A percentile compares a stretch with the other conserved stretches of the same genome.
These are phyloP conservation scores for Lactarius evosmus DNA, from an alignment of 768 basidiomycete genomes.

Conservation along the genomic window DNA sequence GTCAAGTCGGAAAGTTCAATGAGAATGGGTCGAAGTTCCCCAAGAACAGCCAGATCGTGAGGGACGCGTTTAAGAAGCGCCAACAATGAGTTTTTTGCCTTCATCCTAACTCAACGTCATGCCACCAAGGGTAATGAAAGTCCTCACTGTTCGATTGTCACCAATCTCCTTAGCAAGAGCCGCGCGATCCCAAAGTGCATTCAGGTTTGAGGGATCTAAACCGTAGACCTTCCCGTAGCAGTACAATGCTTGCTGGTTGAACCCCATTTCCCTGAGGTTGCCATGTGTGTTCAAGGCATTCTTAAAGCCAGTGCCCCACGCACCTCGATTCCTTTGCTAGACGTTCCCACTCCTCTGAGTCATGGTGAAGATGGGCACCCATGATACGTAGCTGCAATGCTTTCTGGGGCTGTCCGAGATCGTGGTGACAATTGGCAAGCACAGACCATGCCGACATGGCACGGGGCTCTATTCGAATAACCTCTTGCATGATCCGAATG, in stretches of 20 bases:
- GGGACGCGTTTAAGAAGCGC: slow-evolving; percentile 72
- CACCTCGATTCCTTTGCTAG: slow-evolving; percentile 75
- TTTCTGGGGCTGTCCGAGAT: slow-evolving; percentile 62
- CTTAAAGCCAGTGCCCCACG: slow-evolving; percentile 25
- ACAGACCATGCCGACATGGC: slow-evolving; percentile 84
- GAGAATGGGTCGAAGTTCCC: slow-evolving; percentile 73
- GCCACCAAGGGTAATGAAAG: background rate
- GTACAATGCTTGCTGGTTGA: slow-evolving; percentile 84
- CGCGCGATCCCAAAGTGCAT: slow-evolving; percentile 88
- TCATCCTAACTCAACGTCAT: background rate
- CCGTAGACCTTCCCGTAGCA: slow-evolving; percentile 83
- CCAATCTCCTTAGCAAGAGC: slow-evolving; percentile 73
- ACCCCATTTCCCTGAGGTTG: slow-evolving; percentile 55
- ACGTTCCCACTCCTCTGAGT: slow-evolving; percentile 84
- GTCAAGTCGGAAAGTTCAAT: slow-evolving; percentile 67
- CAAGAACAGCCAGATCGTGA: slow-evolving; percentile 74
- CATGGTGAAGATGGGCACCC: slow-evolving; percentile 82
- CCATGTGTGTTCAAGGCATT: background rate
- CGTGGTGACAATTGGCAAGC: slow-evolving; percentile 78
- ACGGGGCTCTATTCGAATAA: slow-evolving; percentile 90
- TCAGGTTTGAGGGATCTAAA: slow-evolving; percentile 76
- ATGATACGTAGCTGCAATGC: slow-evolving; percentile 83
- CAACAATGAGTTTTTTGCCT: slow-evolving; percentile 63
- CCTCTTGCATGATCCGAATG: slow-evolving; percentile 81
- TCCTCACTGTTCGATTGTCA: slow-evolving; percentile 60